These are phyloP conservation scores for Strigomonas culicis DNA, from an alignment of 208 protist genomes.

Conservation along the genomic window DNA sequence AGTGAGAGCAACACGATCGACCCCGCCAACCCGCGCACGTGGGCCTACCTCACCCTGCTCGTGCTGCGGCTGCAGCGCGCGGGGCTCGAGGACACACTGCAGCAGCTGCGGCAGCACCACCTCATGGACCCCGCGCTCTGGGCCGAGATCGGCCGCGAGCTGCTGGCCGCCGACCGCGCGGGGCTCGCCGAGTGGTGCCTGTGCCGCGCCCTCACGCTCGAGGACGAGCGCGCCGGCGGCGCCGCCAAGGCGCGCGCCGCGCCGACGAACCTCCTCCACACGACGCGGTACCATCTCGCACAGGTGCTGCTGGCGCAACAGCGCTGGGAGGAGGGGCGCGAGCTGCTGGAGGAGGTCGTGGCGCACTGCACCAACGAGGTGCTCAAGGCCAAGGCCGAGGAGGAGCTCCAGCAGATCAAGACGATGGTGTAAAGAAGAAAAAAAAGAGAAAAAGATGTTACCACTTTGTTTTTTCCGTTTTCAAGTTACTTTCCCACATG, in stretches of 20 bases:
- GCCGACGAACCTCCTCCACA: conserved; percentile 15
- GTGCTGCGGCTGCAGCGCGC: conserved; percentile 26
- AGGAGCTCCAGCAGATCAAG: conserved; percentile 46
- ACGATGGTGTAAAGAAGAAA: not conserved
- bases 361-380: conserved; percentile 36
- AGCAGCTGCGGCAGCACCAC: conserved; percentile 55
- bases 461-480: conserved; percentile 6
- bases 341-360: conserved; percentile 42
- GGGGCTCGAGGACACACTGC: conserved; percentile 59
- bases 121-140: conserved; percentile 59
- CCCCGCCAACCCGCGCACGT: conserved; percentile 80
- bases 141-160: conserved; percentile 70
- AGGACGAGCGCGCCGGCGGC: not conserved
- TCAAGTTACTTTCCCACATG: too few relatives aligned
- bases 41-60: conserved; percentile 80
- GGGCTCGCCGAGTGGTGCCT: conserved; percentile 51
- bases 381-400: conserved; percentile 64
- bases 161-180: conserved; percentile 31
- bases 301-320: conserved; percentile 42
- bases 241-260: not conserved
- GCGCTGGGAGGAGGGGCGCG: conserved; percentile 44
- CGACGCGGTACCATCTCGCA: conserved; percentile 60
- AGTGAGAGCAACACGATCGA: conserved; percentile 87
- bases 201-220: conserved; percentile 29
- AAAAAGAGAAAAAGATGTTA: not conserved